A percentile compares a stretch with the other conserved stretches of the same genome.
Evolutionary conservation across 225 moss, liverwort and hornwort genomes (phyloP).

Genomic region (Pseudoscleropodium purum): DNA sequence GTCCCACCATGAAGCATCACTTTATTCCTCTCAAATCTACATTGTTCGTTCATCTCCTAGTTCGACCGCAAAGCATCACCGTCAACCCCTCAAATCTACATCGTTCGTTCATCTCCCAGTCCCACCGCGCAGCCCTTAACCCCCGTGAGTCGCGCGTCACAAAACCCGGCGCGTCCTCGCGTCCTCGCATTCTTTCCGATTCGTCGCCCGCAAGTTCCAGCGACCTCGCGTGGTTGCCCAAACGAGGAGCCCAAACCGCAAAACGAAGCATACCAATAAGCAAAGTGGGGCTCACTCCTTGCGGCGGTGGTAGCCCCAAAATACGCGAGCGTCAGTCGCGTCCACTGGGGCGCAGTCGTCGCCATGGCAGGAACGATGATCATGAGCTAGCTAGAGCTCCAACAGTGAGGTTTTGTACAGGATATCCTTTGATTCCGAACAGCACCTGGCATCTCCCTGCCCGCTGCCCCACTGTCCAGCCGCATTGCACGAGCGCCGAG

Average conservation of each 20-base stretch:
- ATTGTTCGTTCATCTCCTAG: fast-evolving
- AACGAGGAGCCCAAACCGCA: neutral
- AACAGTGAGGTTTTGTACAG: neutral
- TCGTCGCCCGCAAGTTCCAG: neutral
- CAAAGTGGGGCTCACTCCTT: neutral
- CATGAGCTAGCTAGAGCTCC: neutral
- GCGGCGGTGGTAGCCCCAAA: neutral
- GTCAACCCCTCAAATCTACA: neutral
- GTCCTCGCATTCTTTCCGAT: neutral
- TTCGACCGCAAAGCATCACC: neutral
- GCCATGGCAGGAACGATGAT: neutral
- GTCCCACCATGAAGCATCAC: too few relatives aligned
- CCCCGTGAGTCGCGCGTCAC: neutral
- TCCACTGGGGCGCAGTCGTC: neutral
- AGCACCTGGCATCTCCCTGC: conserved; percentile 1
- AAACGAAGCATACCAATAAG: neutral
- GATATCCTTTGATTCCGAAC: conserved; percentile 5
- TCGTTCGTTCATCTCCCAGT: fast-evolving
- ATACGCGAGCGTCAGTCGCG: neutral
- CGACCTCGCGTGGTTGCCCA: neutral
- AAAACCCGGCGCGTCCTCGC: neutral
- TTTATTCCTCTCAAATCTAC: neutral
- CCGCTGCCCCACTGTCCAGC: neutral
- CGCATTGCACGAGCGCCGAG: conserved; percentile 10
- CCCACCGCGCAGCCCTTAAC: neutral